Evolutionary conservation across 1,284 basidiomycete species (phyloP).

Genomic region (Austroboletus novae-zelandiae): DNA sequence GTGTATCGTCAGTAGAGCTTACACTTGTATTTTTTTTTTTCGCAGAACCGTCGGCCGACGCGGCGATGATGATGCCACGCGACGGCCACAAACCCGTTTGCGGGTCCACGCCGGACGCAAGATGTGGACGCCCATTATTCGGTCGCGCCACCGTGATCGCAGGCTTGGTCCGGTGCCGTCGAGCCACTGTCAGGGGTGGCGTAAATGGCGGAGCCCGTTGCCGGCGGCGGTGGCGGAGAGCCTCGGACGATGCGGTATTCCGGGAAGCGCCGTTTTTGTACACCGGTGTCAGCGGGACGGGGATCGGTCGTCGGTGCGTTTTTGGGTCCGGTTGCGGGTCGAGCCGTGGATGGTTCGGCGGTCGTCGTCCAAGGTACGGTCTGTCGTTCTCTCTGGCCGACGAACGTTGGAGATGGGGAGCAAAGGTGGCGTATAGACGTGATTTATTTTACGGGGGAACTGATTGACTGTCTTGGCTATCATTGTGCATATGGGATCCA

Average conservation of each 20-base stretch:
- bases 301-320: constrained; percentile 5
- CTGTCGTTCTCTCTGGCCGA: neutral
- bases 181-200: constrained; percentile 4
- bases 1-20: too few species aligned
- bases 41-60: neutral
- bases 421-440: neutral
- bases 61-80: neutral
- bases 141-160: neutral
- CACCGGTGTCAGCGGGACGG: constrained; percentile 3
- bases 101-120: neutral
- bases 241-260: neutral
- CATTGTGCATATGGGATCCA: too few species aligned
- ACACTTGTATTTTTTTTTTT: neutral
- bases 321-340: constrained; percentile 12
- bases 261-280: constrained; percentile 14
- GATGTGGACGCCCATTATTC: neutral
- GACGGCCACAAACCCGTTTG: neutral
- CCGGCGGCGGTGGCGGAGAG: constrained; percentile 1
- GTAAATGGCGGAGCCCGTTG: constrained; percentile 20
- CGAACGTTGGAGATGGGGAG: neutral
- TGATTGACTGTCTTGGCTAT: too few species aligned
- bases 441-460: neutral
- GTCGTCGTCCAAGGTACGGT: constrained; percentile 7
- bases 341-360: constrained; percentile 5
- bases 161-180: neutral